phyloP scores from a whole-genome alignment of 75 land plant genomes.

The Pinus albicaulis region DNA sequence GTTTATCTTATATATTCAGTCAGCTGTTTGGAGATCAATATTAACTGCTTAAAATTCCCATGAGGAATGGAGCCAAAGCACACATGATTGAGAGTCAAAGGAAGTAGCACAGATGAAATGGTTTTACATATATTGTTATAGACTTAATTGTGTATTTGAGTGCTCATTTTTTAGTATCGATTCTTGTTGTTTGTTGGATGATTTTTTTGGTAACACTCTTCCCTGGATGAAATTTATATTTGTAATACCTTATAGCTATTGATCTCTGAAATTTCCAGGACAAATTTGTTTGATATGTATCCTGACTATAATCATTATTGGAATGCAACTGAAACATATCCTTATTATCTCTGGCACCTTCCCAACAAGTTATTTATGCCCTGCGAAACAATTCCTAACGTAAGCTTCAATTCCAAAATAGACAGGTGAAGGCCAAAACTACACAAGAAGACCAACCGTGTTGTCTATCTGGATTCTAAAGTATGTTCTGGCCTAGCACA shows the following conservation, averaged over 20 bases:
- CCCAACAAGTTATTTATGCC: too few species aligned
- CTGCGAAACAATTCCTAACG: too few species aligned
- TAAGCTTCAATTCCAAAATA: too few species aligned
- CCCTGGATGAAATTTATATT: neutral
- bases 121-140: neutral
- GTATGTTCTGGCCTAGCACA: too few species aligned
- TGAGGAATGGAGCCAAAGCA: neutral
- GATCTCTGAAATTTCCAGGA: neutral
- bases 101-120: neutral
- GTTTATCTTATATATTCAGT: neutral
- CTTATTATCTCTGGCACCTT: neutral
- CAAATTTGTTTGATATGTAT: neutral
- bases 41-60: neutral
- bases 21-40: neutral
- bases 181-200: neutral
- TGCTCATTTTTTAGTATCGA: neutral
- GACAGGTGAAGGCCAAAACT: too few species aligned
- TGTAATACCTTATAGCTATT: neutral
- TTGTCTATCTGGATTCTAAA: too few species aligned
- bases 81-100: neutral
- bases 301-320: neutral
- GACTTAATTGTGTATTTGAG: neutral
- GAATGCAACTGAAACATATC: neutral
- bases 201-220: neutral
- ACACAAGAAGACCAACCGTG: too few species aligned